A percentile compares a stretch with the other conserved stretches of the same genome.
Evolutionary conservation across 208 protist species (phyloP).

Genomic region (Zelonia costaricensis): DNA sequence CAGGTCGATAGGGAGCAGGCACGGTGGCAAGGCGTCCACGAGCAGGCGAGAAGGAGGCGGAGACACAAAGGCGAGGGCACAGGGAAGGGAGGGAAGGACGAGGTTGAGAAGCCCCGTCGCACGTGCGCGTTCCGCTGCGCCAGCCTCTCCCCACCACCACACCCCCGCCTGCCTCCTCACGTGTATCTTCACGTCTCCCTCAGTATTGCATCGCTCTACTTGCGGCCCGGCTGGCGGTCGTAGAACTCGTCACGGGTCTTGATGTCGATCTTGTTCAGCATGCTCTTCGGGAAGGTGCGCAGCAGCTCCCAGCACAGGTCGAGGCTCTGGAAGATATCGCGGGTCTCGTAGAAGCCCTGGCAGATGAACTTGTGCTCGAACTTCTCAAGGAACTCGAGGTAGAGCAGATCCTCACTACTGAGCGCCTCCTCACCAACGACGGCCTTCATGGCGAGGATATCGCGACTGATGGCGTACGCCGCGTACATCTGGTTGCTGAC

Average conservation of each 20-base stretch:
- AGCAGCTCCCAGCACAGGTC: conserved; percentile 99
- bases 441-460: conserved; percentile 99
- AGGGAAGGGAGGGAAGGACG: too few species aligned
- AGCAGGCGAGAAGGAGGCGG: too few species aligned
- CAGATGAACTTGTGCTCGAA: conserved; percentile 99
- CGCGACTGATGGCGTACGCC: conserved; percentile 99
- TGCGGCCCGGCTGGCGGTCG: conserved; percentile 63
- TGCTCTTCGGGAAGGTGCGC: conserved; percentile 97
- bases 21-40: too few species aligned
- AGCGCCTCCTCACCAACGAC: conserved; percentile 99
- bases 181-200: conserved; percentile 2
- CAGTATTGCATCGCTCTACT: neutral
- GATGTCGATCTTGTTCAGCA: conserved; percentile 98
- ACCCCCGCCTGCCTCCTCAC: too few species aligned
- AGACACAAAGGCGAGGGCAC: too few species aligned
- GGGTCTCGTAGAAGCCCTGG: conserved; percentile 97
- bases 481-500: conserved; percentile 99
- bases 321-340: conserved; percentile 98
- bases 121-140: too few species aligned
- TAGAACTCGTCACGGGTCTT: conserved; percentile 97
- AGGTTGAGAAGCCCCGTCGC: too few species aligned
- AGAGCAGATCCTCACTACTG: conserved; percentile 98
- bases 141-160: too few species aligned
- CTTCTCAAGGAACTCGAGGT: conserved; percentile 99
- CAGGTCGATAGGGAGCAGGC: too few species aligned